phyloP scores from a whole-genome alignment of 2,329 filamentous ascomycete species.

The Cytospora paraplurivora region DNA sequence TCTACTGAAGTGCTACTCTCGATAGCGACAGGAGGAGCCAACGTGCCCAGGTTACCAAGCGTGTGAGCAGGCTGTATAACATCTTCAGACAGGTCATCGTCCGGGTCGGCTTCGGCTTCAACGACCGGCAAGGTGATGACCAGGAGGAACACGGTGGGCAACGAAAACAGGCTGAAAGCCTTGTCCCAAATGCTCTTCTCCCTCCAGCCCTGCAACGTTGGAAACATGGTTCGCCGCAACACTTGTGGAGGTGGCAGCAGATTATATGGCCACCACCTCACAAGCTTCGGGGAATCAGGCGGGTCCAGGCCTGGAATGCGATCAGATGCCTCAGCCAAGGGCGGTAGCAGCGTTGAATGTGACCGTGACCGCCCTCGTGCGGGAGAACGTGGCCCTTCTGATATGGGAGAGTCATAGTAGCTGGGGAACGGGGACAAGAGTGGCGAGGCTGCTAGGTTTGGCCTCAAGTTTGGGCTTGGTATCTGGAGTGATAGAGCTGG shows the following conservation, averaged over 20 bases:
- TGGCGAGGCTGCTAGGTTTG: constrained; percentile 51
- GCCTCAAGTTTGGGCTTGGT: constrained; percentile 46
- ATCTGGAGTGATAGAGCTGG: constrained; percentile 45
- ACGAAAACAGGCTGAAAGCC: constrained; percentile 76
- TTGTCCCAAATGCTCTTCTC: constrained; percentile 86
- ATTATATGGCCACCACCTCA: constrained; percentile 81
- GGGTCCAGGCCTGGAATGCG: constrained; percentile 46
- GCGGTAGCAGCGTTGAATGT: constrained; percentile 58
- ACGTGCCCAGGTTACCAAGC: constrained; percentile 36
- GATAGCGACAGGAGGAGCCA: constrained; percentile 41
- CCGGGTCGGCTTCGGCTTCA: constrained; percentile 71
- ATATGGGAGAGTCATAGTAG: constrained; percentile 61
- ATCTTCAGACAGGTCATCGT: constrained; percentile 50
- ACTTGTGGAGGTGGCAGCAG: constrained; percentile 72
- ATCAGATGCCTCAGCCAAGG: constrained; percentile 32
- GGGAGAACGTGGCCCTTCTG: constrained; percentile 27
- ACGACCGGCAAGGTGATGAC: constrained; percentile 91
- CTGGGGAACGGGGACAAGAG: constrained; percentile 66
- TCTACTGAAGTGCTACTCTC: constrained; percentile 40
- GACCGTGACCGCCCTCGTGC: constrained; percentile 49
- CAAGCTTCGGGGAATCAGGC: constrained; percentile 46
- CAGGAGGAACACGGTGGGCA: constrained; percentile 87
- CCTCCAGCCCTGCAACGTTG: constrained; percentile 79
- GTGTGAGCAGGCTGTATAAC: constrained; percentile 37
- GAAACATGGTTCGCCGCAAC: constrained; percentile 76